Percentiles rank a stretch among this genome's conserved stretches.
Evolutionary conservation across 805 yeast genomes (phyloP).

Genomic region (Yarrowia alimentaria): DNA sequence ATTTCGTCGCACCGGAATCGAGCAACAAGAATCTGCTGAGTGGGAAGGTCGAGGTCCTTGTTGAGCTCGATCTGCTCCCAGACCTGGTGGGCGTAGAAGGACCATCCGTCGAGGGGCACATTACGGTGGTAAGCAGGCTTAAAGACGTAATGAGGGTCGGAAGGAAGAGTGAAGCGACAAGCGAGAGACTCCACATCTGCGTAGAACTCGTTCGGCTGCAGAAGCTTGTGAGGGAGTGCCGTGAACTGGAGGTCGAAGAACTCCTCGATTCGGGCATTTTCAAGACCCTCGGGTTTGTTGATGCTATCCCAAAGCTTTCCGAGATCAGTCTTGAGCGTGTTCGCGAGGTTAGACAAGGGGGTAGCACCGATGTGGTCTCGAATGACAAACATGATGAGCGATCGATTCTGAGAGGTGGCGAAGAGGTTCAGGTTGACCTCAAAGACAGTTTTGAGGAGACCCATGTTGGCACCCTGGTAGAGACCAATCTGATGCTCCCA

Average conservation of each 20-base stretch:
- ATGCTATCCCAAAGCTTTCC: constrained; percentile 73
- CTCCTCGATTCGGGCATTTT: constrained; percentile 57
- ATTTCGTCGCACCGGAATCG: constrained; percentile 94
- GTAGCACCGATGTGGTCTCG: constrained; percentile 90
- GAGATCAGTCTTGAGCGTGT: constrained; percentile 69
- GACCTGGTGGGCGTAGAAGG: constrained; percentile 80
- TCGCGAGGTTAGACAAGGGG: constrained; percentile 67
- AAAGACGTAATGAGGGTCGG: constrained; percentile 48
- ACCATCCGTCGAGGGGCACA: constrained; percentile 96
- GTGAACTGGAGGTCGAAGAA: constrained; percentile 84
- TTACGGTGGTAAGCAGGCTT: constrained; percentile 72
- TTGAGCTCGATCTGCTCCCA: constrained; percentile 94
- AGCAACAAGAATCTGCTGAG: constrained; percentile 93
- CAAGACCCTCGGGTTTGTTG: constrained; percentile 67
- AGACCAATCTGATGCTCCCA: constrained; percentile 98
- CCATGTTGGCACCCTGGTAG: constrained; percentile 98
- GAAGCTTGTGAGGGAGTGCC: constrained; percentile 78
- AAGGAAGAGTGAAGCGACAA: constrained; percentile 50
- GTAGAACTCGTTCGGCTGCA: constrained; percentile 70
- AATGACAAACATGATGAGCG: constrained; percentile 67
- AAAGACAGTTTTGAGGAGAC: constrained; percentile 87
- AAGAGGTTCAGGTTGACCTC: constrained; percentile 90
- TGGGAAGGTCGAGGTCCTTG: constrained; percentile 92
- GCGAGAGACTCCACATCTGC: constrained; percentile 63
- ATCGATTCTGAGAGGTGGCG: constrained; percentile 52